These are phyloP conservation scores for Fusarium chuoi DNA, from an alignment of 2,329 filamentous ascomycete genomes.

Conservation along the genomic window DNA sequence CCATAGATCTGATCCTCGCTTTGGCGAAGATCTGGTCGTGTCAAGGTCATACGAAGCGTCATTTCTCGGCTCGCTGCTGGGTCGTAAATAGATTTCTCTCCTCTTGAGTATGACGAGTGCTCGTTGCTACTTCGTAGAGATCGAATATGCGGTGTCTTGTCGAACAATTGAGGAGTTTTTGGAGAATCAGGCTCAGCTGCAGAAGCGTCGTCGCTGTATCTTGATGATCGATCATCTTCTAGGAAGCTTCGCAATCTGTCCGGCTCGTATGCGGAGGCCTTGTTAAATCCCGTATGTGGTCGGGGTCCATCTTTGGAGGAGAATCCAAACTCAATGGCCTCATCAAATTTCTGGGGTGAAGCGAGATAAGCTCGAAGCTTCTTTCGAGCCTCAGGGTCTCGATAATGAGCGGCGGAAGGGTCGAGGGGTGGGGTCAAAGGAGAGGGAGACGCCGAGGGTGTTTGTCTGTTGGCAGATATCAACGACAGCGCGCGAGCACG, in stretches of 20 bases:
- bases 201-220: slow-evolving; percentile 66
- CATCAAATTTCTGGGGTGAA: slow-evolving; percentile 94
- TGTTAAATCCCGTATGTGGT: slow-evolving; percentile 47
- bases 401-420: slow-evolving; percentile 81
- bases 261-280: slow-evolving; percentile 50
- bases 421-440: slow-evolving; percentile 62
- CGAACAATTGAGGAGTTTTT: slow-evolving; percentile 62
- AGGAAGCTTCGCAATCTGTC: slow-evolving; percentile 67
- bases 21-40: slow-evolving; percentile 84
- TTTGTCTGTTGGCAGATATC: slow-evolving; percentile 60
- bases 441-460: slow-evolving; percentile 31
- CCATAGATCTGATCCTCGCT: slow-evolving; percentile 78
- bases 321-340: slow-evolving; percentile 93
- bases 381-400: slow-evolving; percentile 86
- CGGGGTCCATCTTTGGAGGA: slow-evolving; percentile 67
- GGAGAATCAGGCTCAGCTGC: slow-evolving; percentile 69
- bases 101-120: slow-evolving; percentile 43
- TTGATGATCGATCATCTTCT: slow-evolving; percentile 66
- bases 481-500: slow-evolving; percentile 64
- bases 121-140: slow-evolving; percentile 45
- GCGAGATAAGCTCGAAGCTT: slow-evolving; percentile 88
- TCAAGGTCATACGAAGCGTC: slow-evolving; percentile 96
- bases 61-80: slow-evolving; percentile 78
- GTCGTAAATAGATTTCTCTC: slow-evolving; percentile 59
- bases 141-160: slow-evolving; percentile 50